phyloP scores from a whole-genome alignment of 805 yeast genomes.

The Monosporozyma aerobia region DNA sequence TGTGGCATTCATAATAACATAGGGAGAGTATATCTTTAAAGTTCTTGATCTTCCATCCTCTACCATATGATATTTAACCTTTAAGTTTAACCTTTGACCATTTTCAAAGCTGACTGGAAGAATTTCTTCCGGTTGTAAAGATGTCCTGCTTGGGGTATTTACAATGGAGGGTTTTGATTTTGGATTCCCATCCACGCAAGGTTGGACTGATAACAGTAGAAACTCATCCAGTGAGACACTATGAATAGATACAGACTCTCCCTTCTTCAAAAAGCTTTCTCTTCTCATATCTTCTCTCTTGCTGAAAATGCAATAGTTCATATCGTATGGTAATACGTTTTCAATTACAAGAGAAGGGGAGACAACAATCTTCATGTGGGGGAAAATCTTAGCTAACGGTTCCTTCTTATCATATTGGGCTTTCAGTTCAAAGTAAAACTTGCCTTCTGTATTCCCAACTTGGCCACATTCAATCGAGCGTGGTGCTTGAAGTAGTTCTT shows the following conservation, averaged over 20 bases:
- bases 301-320: constrained; percentile 67
- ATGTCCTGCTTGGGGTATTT: constrained; percentile 45
- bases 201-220: constrained; percentile 59
- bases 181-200: constrained; percentile 35
- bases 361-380: constrained; percentile 67
- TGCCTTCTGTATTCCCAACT: constrained; percentile 31
- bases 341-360: constrained; percentile 83
- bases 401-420: constrained; percentile 58
- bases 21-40: constrained; percentile 73
- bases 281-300: constrained; percentile 61
- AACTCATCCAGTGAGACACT: constrained; percentile 67
- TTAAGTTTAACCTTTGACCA: constrained; percentile 59
- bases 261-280: constrained; percentile 52
- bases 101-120: constrained; percentile 47
- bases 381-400: constrained; percentile 66
- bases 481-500: constrained; percentile 40
- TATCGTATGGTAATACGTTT: constrained; percentile 75
- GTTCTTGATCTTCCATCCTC: constrained; percentile 45
- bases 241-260: constrained; percentile 66
- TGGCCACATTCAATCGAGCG: constrained; percentile 54
- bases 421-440: constrained; percentile 64
- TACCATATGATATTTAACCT: constrained; percentile 51
- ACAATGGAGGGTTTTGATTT: constrained; percentile 32
- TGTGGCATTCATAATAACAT: constrained; percentile 72
- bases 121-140: constrained; percentile 46